Conservation (phyloP, 495 filamentous ascomycete species). For the Penicillium herquei region DNA sequence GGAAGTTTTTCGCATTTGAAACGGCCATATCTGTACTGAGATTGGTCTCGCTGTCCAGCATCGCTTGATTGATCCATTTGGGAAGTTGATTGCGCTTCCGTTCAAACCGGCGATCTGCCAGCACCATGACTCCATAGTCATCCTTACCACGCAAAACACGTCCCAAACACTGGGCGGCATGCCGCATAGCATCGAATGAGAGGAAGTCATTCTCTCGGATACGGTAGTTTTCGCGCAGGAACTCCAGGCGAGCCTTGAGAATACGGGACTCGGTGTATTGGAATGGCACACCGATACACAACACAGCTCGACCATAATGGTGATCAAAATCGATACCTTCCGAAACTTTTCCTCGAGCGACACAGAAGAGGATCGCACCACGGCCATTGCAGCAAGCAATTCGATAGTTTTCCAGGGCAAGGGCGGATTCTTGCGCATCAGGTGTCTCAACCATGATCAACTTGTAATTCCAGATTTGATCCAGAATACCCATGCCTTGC, state of each 20-base stretch:
- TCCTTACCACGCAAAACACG: conserved; percentile 96
- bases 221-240: conserved; percentile 92
- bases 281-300: conserved; percentile 97
- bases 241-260: conserved; percentile 92
- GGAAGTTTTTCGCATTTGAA: conserved; percentile 82
- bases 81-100: conserved; percentile 88
- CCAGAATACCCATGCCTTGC: conserved; percentile 96
- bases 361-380: conserved; percentile 88
- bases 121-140: conserved; percentile 98
- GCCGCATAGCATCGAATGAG: conserved; percentile 98
- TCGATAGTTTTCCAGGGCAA: conserved; percentile 94
- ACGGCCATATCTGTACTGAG: conserved; percentile 94
- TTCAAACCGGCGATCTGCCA: conserved; percentile 88
- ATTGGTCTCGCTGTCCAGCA: conserved; percentile 79
- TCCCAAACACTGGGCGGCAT: conserved; percentile 94
- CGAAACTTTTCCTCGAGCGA: conserved; percentile 93
- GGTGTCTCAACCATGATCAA: conserved; percentile 97
- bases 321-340: conserved; percentile 99
- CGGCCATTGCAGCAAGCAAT: conserved; percentile 96
- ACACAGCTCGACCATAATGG: conserved; percentile 93
- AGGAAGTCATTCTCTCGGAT: conserved; percentile 98
- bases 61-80: conserved; percentile 92
- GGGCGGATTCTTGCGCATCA: conserved; percentile 92
- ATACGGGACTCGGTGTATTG: conserved; percentile 99
- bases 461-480: conserved; percentile 99